Evolutionary conservation across 169 alveolate genomes (phyloP), one percentile per base, ranked within the genome.

Genomic region (Plasmodium relictum): DNA sequence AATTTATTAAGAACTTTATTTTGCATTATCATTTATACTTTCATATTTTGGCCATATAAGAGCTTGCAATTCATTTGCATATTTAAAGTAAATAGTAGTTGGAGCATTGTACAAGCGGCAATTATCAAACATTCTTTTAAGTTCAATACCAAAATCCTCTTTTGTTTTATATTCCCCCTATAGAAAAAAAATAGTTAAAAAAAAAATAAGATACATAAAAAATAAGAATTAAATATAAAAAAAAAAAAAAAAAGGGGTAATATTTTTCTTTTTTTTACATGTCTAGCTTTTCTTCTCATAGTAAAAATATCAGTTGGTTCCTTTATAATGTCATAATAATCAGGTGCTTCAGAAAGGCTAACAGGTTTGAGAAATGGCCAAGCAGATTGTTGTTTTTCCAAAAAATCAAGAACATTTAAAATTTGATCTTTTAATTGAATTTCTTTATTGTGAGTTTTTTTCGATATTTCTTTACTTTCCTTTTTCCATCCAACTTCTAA

Each of bases 341-440:
- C 99, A 0, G 99, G 99, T 0, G 99, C 99, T 73, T 97, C 98
- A 6, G 97, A 96, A 39, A 92, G 94, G 48, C 98, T 95, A 8
- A 98, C 99, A 2, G 99, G 99, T 73, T 98, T 97, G 66, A 96
- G 87, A 92, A 98, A 98, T 2, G 99, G 99, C 99, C 99, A 97
- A 2, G 98, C 94, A 16, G 96, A 93, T 54, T 94, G 97, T 39
- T 96, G 98, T 39, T 96, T 93, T 62, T 94, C 95, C 24, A 96
- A 92, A 42, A 90, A 73, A 44, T 93, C 94, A 12, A 96, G 85
- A 37, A 96, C 90, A 37, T 90, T 95, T 80, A 94, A 73, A 26
- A 96, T 97, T 92, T 92, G 97, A 92, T 88, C 97, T 94, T 94
- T 95, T 88, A 91, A 94, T 52, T 94, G 93, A 63, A 80, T 56